These are phyloP conservation scores for Yarrowia galli DNA, from an alignment of 1,139 yeast species.

Conservation along the genomic window DNA sequence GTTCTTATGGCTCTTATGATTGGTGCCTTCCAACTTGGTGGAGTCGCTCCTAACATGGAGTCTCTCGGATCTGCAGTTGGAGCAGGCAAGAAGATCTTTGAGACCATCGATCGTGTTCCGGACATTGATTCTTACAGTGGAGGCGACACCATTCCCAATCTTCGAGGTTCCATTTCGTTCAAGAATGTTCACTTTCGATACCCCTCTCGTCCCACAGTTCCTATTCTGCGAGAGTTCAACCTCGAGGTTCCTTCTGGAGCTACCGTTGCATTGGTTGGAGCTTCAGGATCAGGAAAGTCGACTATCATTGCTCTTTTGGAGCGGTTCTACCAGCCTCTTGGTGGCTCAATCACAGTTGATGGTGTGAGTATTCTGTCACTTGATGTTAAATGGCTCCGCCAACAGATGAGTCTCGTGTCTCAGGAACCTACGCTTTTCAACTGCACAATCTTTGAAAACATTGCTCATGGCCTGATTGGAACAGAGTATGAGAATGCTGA, in stretches of 20 bases:
- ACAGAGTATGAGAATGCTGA: constrained; percentile 59
- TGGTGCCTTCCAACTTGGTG: constrained; percentile 55
- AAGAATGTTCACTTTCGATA: constrained; percentile 72
- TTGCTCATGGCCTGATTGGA: constrained; percentile 71
- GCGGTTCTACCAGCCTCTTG: constrained; percentile 67
- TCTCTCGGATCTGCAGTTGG: constrained; percentile 53
- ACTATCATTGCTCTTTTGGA: constrained; percentile 78
- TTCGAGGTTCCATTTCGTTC: constrained; percentile 65
- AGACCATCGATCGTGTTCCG: constrained; percentile 55
- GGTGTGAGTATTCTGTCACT: constrained; percentile 66
- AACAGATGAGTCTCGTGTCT: constrained; percentile 81
- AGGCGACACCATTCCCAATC: constrained; percentile 49
- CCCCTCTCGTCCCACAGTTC: constrained; percentile 83
- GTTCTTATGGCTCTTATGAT: constrained; percentile 54
- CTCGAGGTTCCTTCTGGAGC: constrained; percentile 73
- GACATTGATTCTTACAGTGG: constrained; percentile 49
- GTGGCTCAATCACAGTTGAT: constrained; percentile 72
- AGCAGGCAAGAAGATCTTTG: constrained; percentile 54
- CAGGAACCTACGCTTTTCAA: constrained; percentile 87
- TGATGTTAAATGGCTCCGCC: constrained; percentile 74
- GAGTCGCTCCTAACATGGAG: constrained; percentile 54
- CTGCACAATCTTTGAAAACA: constrained; percentile 79
- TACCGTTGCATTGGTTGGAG: constrained; percentile 90
- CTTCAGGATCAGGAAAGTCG: constrained; percentile 94
- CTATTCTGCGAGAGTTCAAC: constrained; percentile 67